Evolutionary conservation across 2,329 filamentous ascomycete genomes (phyloP), one percentile per base, ranked within the genome.

Genomic region (Xylariaceae sp.): DNA sequence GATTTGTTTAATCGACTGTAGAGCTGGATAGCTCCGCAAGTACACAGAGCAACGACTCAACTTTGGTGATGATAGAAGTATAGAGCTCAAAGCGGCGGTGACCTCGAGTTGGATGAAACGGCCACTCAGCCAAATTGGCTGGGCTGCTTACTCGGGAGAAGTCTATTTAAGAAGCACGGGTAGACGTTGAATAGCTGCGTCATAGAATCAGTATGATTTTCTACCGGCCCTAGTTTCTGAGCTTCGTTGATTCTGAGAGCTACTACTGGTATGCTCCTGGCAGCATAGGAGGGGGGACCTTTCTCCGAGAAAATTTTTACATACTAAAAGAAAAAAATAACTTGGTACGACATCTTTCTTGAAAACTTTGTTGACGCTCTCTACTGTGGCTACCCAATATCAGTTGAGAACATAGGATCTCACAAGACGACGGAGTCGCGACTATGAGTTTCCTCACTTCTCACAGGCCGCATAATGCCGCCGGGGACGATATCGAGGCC

Each of bases 401-500:
- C 17, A 44, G 24, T 31, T 11, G 26, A 41, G 24, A 33, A 17
- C n/a, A 26, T 6, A 46, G 29, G 45, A 48, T 33, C 43, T 51
- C 33, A 11, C 11, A 8, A 51, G 21, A 33, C 33, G 28, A 48
- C 19, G 11, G 33, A 49, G 19, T 16, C 11, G 52, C 21, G 40
- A 60, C 36, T 11, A 69, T 69, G 66, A 60, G 56, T 48, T 67
- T 63, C 49, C 54, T 67, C 39, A 49, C 16, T 41, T 46, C 61
- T 28, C 62, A 52, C 29, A 60, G 64, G 28, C 53, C 55, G 19
- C 61, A 49, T 1, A 56, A 58, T 33, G 53, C 56, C 17, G 28
- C 52, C 11, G 64, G 43, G 4, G 63, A 69, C 46, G 68, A 70
- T 34, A 52, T 69, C 45, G 68, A 70, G 52, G 67, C 67, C 37